Percentiles rank a stretch among this genome's conserved stretches.
Conservation (phyloP, 2,329 filamentous ascomycete genomes). For the Aspergillus fructus region DNA sequence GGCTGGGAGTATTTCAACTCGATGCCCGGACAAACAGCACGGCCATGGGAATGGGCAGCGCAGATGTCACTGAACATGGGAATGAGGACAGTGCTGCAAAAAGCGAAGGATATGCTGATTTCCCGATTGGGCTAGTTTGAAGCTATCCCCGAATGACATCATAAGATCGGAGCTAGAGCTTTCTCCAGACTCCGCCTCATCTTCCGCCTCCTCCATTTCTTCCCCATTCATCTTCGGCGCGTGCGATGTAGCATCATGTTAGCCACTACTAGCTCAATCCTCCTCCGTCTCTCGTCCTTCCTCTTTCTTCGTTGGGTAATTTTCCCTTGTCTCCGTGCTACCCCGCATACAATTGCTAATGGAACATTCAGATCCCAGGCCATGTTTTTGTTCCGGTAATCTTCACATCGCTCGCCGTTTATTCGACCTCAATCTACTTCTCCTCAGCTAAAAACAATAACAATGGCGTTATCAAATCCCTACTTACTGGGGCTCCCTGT, state of each 20-base stretch:
- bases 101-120: conserved; percentile 29
- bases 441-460: neutral
- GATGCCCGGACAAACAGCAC: conserved; percentile 59
- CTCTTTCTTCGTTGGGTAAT: conserved; percentile 48
- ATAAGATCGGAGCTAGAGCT: conserved; percentile 8
- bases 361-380: conserved; percentile 36
- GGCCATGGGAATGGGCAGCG: conserved; percentile 77
- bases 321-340: neutral
- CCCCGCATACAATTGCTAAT: conserved; percentile 1
- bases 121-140: conserved; percentile 12
- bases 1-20: conserved; percentile 96
- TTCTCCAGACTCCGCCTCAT: neutral
- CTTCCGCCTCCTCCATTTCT: neutral
- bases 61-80: conserved; percentile 58
- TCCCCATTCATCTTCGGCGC: neutral
- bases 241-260: conserved; percentile 27
- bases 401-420: conserved; percentile 45
- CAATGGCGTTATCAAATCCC: conserved; percentile 54
- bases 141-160: conserved; percentile 10
- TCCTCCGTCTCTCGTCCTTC: conserved; percentile 38
- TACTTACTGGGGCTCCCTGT: conserved; percentile 75
- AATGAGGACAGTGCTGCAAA: conserved; percentile 39
- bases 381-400: conserved; percentile 38
- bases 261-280: conserved; percentile 37
- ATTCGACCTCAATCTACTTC: conserved; percentile 41